Conservation (phyloP, 78 protist species). For the Speleostelium caveatum region DNA sequence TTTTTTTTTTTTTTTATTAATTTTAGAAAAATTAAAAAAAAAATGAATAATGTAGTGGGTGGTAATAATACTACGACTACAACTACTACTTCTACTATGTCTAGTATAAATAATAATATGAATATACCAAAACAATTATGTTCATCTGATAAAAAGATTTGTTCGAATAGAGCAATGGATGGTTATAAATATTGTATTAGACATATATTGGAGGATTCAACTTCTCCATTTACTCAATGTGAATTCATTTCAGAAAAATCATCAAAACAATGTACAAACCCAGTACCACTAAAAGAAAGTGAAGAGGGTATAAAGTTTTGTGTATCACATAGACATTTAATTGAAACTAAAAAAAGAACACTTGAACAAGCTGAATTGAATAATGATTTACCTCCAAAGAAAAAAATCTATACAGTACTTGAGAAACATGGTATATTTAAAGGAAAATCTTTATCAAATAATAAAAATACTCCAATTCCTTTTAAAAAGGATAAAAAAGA, state of each 20-base stretch:
- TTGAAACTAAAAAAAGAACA: conserved; percentile 31
- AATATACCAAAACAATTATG: conserved; percentile 13
- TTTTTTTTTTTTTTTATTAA: no score
- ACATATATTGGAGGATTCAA: conserved; percentile 67
- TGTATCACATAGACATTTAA: conserved; percentile 46
- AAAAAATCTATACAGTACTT: conserved; percentile 1
- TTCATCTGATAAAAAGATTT: conserved; percentile 42
- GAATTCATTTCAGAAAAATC: conserved; percentile 48
- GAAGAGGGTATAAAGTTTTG: conserved; percentile 32
- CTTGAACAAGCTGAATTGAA: background rate
- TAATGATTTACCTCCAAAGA: background rate
- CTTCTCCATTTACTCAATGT: conserved; percentile 65
- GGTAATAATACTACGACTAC: no score
- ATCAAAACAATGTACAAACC: conserved; percentile 31
- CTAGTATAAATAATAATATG: background rate
- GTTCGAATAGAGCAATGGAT: conserved; percentile 53
- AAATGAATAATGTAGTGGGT: background rate
- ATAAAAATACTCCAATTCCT: no score
- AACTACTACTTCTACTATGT: no score
- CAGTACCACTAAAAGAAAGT: background rate
- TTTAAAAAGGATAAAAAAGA: background rate
- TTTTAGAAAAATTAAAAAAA: no score
- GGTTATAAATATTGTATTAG: conserved; percentile 32
- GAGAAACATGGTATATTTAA: conserved; percentile 41
- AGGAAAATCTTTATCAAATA: conserved; percentile 7